Conservation (phyloP, 1,139 yeast species). For the Arxiozyma slooffiae region DNA sequence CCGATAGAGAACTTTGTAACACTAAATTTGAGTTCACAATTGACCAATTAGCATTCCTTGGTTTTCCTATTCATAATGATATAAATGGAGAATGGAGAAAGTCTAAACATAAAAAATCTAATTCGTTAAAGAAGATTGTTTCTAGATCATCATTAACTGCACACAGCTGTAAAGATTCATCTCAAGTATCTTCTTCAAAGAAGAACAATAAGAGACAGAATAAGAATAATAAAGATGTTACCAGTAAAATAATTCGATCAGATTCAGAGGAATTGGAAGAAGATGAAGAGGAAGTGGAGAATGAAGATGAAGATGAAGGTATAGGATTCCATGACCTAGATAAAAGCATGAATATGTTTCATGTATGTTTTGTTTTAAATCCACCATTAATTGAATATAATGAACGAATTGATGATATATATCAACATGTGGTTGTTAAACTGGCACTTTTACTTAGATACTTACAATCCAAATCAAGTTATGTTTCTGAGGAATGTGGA, state of each 20-base stretch:
- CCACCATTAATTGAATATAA: slow-evolving; percentile 80
- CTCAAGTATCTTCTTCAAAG: slow-evolving; percentile 7
- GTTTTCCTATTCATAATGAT: slow-evolving; percentile 74
- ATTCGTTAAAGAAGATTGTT: slow-evolving; percentile 13
- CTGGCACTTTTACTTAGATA: slow-evolving; percentile 64
- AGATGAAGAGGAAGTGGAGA: too few species aligned
- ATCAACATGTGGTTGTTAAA: slow-evolving; percentile 68
- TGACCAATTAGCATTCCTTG: slow-evolving; percentile 73
- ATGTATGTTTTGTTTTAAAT: slow-evolving; percentile 76
- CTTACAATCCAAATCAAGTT: slow-evolving; percentile 73
- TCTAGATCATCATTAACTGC: slow-evolving; percentile 6
- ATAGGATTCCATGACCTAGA: slow-evolving; percentile 19
- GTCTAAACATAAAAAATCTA: slow-evolving; percentile 28
- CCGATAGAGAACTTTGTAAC: slow-evolving; percentile 78
- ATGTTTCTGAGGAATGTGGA: slow-evolving; percentile 63
- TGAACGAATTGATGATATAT: slow-evolving; percentile 76
- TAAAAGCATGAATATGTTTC: slow-evolving; percentile 67
- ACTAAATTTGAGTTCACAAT: slow-evolving; percentile 76
- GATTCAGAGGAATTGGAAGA: background rate
- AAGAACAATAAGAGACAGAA: background rate
- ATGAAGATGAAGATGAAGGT: slow-evolving; percentile 10
- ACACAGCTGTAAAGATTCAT: slow-evolving; percentile 11
- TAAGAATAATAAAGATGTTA: background rate
- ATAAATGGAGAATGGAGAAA: slow-evolving; percentile 71
- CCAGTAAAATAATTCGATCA: background rate